Base-by-base conservation (phyloP, 768 basidiomycete species). In the Wakefieldia striispora region DNA sequence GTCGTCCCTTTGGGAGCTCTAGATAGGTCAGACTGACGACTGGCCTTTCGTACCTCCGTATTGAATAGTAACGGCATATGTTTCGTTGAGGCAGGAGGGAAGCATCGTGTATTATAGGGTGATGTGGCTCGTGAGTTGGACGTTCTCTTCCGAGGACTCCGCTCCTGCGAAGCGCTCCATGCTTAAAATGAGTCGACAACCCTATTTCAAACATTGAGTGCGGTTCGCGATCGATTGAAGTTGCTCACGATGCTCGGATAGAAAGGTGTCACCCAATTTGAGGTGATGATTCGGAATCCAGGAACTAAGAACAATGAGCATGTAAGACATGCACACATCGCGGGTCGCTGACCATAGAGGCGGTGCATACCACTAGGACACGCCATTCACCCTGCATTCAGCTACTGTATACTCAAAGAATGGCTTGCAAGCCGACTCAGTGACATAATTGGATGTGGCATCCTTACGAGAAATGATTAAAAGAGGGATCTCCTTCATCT, bases 401-500 rank as follows among this genome's bases (percentile, higher is more conserved):
- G 19, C 24, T 17, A 20, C 21, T n/a, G n/a, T n/a, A 11, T 5
- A 16, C 23, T 16, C 16, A 43, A 20, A 6, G 8, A 19, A 38
- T 19, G 12, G 13, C 21, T 29, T 21, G 6, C 7, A 21, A 21
- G 20, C 16, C 33, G 34, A 53, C 54, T 55, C 47, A 3, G 72
- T 40, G 26, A 72, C 38, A 57, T 75, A 77, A 1, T 74, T 72
- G 65, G 72, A 71, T 4, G 72, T 70, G 8, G 77, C 72, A 57
- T 79, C 78, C 71, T 6, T 56, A 75, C 64, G 14, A 79, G 62
- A 39, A 78, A 53, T 10, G 66, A 50, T 12, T 75, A 53, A 7
- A 78, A 56, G 6, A 78, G 76, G 1, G 71, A 67, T 41, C 73
- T 68, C 23, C 72, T 73, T 72, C 72, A 73, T 10, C 73, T 21